Base-by-base conservation (phyloP, 2,329 filamentous ascomycete genomes). In the Lachnellula subtilissima region DNA sequence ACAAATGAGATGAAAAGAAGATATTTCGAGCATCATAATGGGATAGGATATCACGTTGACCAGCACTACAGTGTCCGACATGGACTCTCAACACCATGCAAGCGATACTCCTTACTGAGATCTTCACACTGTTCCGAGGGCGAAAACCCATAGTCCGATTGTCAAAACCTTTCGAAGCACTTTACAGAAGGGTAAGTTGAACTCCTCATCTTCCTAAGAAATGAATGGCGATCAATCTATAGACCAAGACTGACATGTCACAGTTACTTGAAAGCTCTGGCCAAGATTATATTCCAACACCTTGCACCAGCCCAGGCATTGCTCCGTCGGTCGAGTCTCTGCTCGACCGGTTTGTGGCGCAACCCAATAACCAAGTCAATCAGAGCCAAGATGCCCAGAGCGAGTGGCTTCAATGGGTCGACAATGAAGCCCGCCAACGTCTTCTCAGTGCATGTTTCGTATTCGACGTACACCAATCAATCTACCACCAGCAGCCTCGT, bases 371-470 rank as follows among this genome's bases (percentile, higher is more conserved):
- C 9, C 57, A 50, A 28, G n/a, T 25, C 40, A 42, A 46, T 35
- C 52, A 54, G 22, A 43, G 47, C 3, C 49, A 56, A 48, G 56
- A 64, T 50, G 40, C 55, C 14, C 49, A 60, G 8, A 58, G 32
- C 19, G 55, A 64, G 47, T 84, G 82, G 82, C 71, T 70, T 40
- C 64, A 69, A 57, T 85, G 82, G 82, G 67, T 83, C 42, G 70
- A 77, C 47, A 67, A 70, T 50, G 82, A 85, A 68, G 73, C 78
- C 7, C 73, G 72, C 53, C 77, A 79, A 54, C 77, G 82, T 43
- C 73, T 85, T 28, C 70, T 83, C n/a, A 73, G 78, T 36, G 77
- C 76, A 14, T 84, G 80, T 69, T 82, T 84, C 67, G 69, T 82
- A 52, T 71, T 82, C 54, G 82, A 85, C 65, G 73, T 78, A 6